These are phyloP conservation scores for Vaccinium vitisidaea DNA, from an alignment of 148 eudicot genomes.

Conservation along the genomic window DNA sequence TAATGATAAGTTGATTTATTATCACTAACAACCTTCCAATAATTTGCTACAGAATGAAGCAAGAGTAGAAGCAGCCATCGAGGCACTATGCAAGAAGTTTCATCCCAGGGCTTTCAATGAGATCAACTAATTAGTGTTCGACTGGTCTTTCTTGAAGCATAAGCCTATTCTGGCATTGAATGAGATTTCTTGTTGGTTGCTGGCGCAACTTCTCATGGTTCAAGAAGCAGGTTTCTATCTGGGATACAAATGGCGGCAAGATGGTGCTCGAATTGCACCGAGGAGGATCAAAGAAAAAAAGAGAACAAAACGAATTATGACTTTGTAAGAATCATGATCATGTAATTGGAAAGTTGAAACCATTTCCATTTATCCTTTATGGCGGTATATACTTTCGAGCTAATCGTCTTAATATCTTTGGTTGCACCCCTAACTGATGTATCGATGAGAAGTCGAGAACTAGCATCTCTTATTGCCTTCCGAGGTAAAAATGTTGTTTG, in stretches of 20 bases:
- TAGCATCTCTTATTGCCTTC: neutral
- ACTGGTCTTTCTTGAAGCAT: constrained; percentile 4
- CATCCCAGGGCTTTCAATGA: constrained; percentile 39
- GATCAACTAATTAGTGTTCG: constrained; percentile 24
- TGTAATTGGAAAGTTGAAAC: too few relatives aligned
- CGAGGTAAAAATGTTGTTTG: neutral
- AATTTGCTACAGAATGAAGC: constrained; percentile 54
- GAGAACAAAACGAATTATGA: too few relatives aligned
- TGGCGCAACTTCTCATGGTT: neutral
- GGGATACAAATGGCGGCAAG: neutral
- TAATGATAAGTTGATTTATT: neutral
- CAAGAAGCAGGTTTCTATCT: neutral
- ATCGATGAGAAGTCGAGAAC: neutral
- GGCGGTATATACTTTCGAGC: neutral
- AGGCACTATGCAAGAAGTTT: constrained; percentile 57
- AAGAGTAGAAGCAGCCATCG: constrained; percentile 54
- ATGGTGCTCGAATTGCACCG: neutral
- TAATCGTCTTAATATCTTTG: neutral
- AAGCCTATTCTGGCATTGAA: neutral
- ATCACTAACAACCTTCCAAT: neutral
- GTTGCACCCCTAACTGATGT: neutral
- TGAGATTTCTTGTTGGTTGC: constrained; percentile 4
- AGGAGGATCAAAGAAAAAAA: neutral
- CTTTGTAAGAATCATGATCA: too few relatives aligned
- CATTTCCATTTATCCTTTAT: neutral